Evolutionary conservation across 2,329 filamentous ascomycete species (phyloP).

Genomic region (Calonectria leucothoes): DNA sequence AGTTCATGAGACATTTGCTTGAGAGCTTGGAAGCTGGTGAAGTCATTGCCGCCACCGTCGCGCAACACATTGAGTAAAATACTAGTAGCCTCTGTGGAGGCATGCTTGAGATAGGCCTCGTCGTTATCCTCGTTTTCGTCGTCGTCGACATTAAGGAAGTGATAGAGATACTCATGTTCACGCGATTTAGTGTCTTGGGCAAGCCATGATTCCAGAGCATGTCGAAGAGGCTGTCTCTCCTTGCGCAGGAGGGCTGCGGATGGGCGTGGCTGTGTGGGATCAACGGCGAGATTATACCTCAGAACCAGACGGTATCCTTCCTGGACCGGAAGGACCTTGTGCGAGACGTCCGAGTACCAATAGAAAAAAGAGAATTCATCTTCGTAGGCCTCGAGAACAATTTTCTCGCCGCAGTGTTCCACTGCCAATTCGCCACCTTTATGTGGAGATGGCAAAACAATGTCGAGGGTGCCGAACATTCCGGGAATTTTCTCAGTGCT

Average conservation of each 20-base stretch:
- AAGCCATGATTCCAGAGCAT: slow-evolving; percentile 43
- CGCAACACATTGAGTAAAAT: slow-evolving; percentile 40
- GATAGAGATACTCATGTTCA: slow-evolving; percentile 37
- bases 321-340: slow-evolving; percentile 60
- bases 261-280: slow-evolving; percentile 28
- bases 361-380: slow-evolving; percentile 36
- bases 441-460: slow-evolving; percentile 61
- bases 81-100: slow-evolving; percentile 48
- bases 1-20: slow-evolving; percentile 37
- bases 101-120: too few relatives aligned
- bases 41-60: too few relatives aligned
- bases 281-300: slow-evolving; percentile 61
- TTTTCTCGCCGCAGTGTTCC: slow-evolving; percentile 48
- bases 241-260: slow-evolving; percentile 28
- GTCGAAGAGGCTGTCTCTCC: slow-evolving; percentile 29
- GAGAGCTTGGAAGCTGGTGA: slow-evolving; percentile 40
- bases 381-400: slow-evolving; percentile 46
- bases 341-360: slow-evolving; percentile 64
- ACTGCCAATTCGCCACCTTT: slow-evolving; percentile 58
- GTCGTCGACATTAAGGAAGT: slow-evolving; percentile 48
- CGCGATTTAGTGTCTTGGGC: not conserved
- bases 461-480: slow-evolving; percentile 63
- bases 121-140: too few relatives aligned
- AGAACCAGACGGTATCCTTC: slow-evolving; percentile 62
- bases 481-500: slow-evolving; percentile 58